Percentiles rank a stretch among this genome's conserved stretches.
Conservation (phyloP, 2,329 filamentous ascomycete genomes). For the Westerdykella ornata region DNA sequence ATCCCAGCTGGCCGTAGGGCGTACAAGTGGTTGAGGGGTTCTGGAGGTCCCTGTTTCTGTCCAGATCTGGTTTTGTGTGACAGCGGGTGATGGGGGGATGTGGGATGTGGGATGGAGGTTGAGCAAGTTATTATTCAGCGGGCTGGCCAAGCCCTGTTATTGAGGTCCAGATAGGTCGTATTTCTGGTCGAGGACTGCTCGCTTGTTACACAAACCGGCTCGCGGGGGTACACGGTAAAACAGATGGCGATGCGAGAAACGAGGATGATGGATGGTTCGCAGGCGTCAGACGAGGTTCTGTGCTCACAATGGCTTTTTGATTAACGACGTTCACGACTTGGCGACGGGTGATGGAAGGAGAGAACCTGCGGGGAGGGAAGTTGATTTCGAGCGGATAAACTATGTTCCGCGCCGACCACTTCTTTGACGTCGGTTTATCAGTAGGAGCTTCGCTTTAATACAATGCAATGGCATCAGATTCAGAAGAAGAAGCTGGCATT, state of each 20-base stretch:
- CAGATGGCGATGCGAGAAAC: not conserved
- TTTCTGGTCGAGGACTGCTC: not conserved
- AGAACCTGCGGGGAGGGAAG: no score
- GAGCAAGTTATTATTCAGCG: not conserved
- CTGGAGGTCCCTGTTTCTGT: not conserved
- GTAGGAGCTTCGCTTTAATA: no score
- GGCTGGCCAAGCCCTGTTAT: not conserved
- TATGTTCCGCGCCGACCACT: not conserved
- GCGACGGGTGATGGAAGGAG: no score
- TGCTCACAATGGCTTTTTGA: no score
- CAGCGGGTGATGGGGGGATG: not conserved
- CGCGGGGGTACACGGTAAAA: not conserved
- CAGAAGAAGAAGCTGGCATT: slow-evolving; percentile 34
- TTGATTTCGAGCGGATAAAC: no score
- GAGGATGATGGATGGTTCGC: not conserved
- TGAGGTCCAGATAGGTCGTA: not conserved
- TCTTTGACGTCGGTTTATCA: no score
- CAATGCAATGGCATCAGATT: slow-evolving; percentile 22
- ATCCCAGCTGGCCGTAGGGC: no score
- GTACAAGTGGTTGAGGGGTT: no score
- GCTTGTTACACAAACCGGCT: not conserved
- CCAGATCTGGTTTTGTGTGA: not conserved
- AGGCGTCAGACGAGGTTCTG: not conserved
- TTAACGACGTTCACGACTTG: no score
- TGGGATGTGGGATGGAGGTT: not conserved